Evolutionary conservation across 2,329 filamentous ascomycete genomes (phyloP).

Genomic region (Curvularia sp.): DNA sequence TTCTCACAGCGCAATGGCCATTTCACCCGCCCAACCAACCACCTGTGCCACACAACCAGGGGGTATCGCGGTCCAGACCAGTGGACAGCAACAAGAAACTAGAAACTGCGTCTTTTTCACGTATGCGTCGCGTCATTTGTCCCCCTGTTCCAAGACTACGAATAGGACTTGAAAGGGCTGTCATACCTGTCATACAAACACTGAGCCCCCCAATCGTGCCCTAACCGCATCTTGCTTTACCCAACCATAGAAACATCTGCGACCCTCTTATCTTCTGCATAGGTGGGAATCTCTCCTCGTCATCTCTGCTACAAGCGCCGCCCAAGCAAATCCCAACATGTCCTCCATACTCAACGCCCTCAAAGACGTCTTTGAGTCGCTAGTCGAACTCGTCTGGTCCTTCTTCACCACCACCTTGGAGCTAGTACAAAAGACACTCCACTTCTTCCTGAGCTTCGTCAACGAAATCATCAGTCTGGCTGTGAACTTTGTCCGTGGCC

Average conservation of each 20-base stretch:
- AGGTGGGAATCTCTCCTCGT: no score
- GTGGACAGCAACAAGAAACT: conserved; percentile 19
- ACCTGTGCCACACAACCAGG: conserved; percentile 1
- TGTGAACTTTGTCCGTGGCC: conserved; percentile 44
- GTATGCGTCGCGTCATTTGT: conserved; percentile 35
- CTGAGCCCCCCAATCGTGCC: conserved; percentile 5
- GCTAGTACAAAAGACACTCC: conserved; percentile 40
- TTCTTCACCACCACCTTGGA: conserved; percentile 47
- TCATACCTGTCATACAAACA: background rate
- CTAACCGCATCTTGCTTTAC: no score
- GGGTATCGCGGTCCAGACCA: background rate
- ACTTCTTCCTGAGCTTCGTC: conserved; percentile 40
- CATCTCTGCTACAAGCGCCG: no score
- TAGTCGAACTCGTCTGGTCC: conserved; percentile 46
- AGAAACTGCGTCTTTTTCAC: conserved; percentile 14
- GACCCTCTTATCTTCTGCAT: background rate
- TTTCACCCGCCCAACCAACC: conserved; percentile 31
- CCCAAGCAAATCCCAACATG: conserved; percentile 31
- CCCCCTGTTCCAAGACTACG: background rate
- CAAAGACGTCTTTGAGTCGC: conserved; percentile 41
- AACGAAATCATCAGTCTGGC: conserved; percentile 39
- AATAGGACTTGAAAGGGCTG: background rate
- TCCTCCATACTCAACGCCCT: conserved; percentile 45
- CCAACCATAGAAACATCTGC: background rate
- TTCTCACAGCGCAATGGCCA: conserved; percentile 17